phyloP scores from a whole-genome alignment of 2,329 filamentous ascomycete species.

The Dactylellina drechsleri region DNA sequence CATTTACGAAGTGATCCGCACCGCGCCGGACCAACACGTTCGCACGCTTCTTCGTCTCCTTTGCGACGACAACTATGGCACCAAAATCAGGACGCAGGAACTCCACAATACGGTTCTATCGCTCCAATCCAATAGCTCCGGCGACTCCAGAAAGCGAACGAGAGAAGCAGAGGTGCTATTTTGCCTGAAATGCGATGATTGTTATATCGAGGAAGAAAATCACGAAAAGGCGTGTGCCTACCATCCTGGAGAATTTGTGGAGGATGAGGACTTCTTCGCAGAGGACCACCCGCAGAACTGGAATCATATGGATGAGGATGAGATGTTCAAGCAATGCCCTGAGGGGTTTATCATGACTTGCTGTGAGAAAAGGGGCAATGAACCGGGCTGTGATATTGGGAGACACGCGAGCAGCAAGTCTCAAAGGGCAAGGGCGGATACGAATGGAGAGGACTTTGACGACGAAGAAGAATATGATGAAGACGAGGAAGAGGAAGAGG shows the following conservation, averaged over 20 bases:
- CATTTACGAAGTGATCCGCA: slow-evolving; percentile 49
- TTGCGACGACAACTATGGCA: slow-evolving; percentile 35
- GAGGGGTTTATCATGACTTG: slow-evolving; percentile 45
- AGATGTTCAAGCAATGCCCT: slow-evolving; percentile 31
- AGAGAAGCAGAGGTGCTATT: slow-evolving; percentile 35
- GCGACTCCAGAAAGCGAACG: slow-evolving; percentile 29
- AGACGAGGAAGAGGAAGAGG: neutral
- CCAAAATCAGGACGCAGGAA: slow-evolving; percentile 26
- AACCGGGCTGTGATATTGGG: slow-evolving; percentile 26
- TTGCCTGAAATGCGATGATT: slow-evolving; percentile 43
- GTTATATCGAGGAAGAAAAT: slow-evolving; percentile 46
- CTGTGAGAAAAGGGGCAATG: slow-evolving; percentile 22
- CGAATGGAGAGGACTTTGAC: neutral
- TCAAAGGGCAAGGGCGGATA: slow-evolving; percentile 2
- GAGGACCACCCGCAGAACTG: slow-evolving; percentile 33
- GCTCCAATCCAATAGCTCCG: slow-evolving; percentile 12
- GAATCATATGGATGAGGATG: slow-evolving; percentile 25
- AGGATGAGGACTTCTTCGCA: slow-evolving; percentile 34
- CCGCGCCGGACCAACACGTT: slow-evolving; percentile 50
- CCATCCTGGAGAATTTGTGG: slow-evolving; percentile 43
- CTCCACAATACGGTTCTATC: slow-evolving; percentile 27
- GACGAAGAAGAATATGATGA: slow-evolving; percentile 10
- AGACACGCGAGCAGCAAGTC: slow-evolving; percentile 14
- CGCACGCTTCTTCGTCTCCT: slow-evolving; percentile 51
- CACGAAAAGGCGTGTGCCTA: slow-evolving; percentile 35